A percentile compares a stretch with the other conserved stretches of the same genome.
These are phyloP conservation scores for Globisporangium cylindrosporum DNA, from an alignment of 352 stramenopile species.

Conservation along the genomic window DNA sequence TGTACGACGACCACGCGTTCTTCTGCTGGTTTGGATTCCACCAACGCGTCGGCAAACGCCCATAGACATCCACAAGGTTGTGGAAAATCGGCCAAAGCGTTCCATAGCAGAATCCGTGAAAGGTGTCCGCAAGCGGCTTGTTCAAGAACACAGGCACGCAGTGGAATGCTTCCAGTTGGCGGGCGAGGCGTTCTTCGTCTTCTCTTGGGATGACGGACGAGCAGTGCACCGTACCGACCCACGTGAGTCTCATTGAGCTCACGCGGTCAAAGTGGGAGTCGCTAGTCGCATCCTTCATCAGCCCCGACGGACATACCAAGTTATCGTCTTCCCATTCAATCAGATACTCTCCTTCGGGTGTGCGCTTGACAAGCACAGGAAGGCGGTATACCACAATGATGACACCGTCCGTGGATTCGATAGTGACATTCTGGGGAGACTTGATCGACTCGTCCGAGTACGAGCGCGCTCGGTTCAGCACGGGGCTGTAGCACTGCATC, in stretches of 20 bases:
- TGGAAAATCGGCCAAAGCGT: conserved; percentile 98
- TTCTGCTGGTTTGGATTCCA: conserved; percentile 83
- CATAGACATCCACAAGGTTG: conserved; percentile 98
- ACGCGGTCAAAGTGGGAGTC: conserved; percentile 65
- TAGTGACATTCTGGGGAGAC: conserved; percentile 77
- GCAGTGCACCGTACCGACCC: conserved; percentile 82
- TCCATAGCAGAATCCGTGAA: conserved; percentile 96
- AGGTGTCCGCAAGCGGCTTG: conserved; percentile 75
- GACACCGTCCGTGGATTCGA: conserved; percentile 93
- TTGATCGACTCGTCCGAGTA: conserved; percentile 62
- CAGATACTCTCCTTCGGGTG: conserved; percentile 61
- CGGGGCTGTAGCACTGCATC: conserved; percentile 32
- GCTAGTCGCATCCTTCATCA: conserved; percentile 68
- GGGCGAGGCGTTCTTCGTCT: conserved; percentile 73
- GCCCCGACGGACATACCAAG: conserved; percentile 75
- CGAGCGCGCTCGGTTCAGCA: conserved; percentile 38
- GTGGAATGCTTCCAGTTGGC: conserved; percentile 89
- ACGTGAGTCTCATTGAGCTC: conserved; percentile 81
- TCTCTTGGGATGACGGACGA: conserved; percentile 72
- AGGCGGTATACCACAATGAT: conserved; percentile 97
- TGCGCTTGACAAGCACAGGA: conserved; percentile 89
- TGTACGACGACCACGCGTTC: conserved; percentile 93
- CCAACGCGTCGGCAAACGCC: conserved; percentile 72
- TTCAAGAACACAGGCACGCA: conserved; percentile 97
- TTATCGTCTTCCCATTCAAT: conserved; percentile 90